A percentile compares a stretch with the other conserved stretches of the same genome.
These are phyloP conservation scores for Tirmania nivea DNA, from an alignment of 495 filamentous ascomycete genomes.

Conservation along the genomic window DNA sequence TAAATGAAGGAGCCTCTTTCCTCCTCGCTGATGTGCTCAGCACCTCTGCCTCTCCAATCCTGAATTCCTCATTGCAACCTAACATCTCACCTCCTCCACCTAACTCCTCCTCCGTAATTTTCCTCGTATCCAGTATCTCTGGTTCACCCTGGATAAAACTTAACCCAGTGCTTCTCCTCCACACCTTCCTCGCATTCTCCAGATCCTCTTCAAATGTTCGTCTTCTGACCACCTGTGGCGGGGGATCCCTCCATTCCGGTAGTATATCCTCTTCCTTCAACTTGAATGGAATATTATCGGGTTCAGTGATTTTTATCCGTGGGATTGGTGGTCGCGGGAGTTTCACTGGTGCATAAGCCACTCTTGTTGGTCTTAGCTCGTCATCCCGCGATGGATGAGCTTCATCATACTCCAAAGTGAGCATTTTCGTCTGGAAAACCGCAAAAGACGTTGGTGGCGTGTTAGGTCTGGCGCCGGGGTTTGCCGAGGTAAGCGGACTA, in stretches of 20 bases:
- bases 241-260: background rate
- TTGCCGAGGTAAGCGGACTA: no score
- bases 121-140: background rate
- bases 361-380: background rate
- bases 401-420: background rate
- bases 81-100: no score
- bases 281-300: background rate
- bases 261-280: background rate
- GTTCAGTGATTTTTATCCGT: background rate
- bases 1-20: background rate
- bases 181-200: background rate
- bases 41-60: background rate
- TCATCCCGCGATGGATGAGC: background rate
- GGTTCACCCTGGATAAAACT: background rate
- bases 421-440: background rate
- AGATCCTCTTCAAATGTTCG: background rate
- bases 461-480: no score
- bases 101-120: no score
- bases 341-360: background rate
- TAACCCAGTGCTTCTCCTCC: background rate
- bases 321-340: background rate
- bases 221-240: background rate
- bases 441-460: background rate
- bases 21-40: background rate
- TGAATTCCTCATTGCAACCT: background rate